Percentiles rank a stretch among this genome's conserved stretches.
phyloP scores from a whole-genome alignment of 169 alveolate genomes.

The Ichthyophthirius multifiliis region DNA sequence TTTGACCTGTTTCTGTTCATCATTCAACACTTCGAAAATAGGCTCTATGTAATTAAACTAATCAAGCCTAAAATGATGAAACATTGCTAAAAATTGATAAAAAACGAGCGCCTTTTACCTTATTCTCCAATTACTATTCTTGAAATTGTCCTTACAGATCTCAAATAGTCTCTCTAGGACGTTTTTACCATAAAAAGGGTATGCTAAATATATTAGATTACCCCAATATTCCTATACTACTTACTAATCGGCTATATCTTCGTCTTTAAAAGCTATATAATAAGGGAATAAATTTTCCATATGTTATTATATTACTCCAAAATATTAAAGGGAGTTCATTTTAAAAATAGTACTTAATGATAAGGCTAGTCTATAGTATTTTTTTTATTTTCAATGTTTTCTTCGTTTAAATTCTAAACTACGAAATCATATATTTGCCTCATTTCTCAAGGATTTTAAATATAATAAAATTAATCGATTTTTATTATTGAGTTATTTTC shows the following conservation, averaged over 20 bases:
- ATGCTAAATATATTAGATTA: neutral
- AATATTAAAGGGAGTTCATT: neutral
- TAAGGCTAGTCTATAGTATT: neutral
- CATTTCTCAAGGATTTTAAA: neutral
- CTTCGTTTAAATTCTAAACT: neutral
- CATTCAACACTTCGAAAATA: neutral
- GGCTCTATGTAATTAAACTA: neutral
- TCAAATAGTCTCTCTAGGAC: neutral
- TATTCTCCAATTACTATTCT: neutral
- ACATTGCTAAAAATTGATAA: neutral
- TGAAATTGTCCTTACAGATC: neutral
- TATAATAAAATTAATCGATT: neutral
- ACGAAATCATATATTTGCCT: neutral
- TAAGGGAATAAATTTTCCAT: neutral
- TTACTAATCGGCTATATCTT: neutral
- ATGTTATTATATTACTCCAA: neutral
- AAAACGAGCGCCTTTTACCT: neutral
- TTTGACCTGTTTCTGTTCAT: neutral
- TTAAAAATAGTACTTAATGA: neutral
- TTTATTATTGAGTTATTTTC: neutral
- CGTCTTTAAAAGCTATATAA: neutral
- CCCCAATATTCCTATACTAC: neutral
- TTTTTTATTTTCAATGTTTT: neutral
- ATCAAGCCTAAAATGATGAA: neutral
- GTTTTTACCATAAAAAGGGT: neutral